Evolutionary conservation across 1,284 basidiomycete species (phyloP).

Genomic region (Agaricales sp.): DNA sequence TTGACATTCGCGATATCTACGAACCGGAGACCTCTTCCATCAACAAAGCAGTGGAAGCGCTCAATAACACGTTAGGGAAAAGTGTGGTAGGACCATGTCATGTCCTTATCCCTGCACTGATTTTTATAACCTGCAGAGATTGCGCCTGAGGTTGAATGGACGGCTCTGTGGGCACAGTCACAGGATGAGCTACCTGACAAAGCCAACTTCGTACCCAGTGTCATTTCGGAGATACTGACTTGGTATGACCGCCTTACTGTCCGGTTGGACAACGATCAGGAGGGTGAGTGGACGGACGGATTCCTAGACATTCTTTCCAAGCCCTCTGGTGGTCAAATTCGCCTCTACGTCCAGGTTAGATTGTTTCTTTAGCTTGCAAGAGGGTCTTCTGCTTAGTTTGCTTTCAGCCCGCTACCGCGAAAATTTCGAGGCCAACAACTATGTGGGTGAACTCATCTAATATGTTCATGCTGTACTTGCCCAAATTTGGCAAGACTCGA

Average conservation of each 20-base stretch:
- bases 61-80: constrained; percentile 19
- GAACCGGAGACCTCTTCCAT: constrained; percentile 21
- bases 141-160: constrained; percentile 20
- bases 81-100: constrained; percentile 4
- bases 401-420: constrained; percentile 11
- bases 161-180: constrained; percentile 18
- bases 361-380: not conserved
- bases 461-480: constrained; percentile 21
- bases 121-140: constrained; percentile 9
- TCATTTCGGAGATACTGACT: constrained; percentile 19
- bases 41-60: constrained; percentile 14
- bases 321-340: constrained; percentile 10
- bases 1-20: constrained; percentile 26
- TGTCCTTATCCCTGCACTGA: not conserved
- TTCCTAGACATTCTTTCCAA: constrained; percentile 18
- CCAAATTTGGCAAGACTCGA: constrained; percentile 19
- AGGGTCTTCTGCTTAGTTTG: not conserved
- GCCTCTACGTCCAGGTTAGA: constrained; percentile 21
- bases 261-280: constrained; percentile 20
- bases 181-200: constrained; percentile 21
- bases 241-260: constrained; percentile 24
- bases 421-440: constrained; percentile 16
- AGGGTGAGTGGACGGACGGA: constrained; percentile 24
- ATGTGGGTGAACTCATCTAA: constrained; percentile 18
- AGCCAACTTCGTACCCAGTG: constrained; percentile 20